These are phyloP conservation scores for Talaromyces sp. DNA, from an alignment of 2,329 filamentous ascomycete genomes.

Conservation along the genomic window DNA sequence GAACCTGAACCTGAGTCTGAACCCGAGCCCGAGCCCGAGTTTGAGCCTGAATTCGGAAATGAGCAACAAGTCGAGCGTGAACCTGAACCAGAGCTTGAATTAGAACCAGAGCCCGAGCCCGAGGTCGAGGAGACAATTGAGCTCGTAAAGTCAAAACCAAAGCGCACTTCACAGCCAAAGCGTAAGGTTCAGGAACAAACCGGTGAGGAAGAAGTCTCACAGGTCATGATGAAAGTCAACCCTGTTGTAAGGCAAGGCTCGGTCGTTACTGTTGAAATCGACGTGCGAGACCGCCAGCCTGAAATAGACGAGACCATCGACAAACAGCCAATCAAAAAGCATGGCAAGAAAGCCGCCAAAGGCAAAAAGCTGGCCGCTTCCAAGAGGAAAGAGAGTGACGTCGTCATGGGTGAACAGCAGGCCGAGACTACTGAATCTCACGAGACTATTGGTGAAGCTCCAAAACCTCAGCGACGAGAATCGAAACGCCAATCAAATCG, in stretches of 20 bases:
- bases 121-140: neutral
- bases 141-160: neutral
- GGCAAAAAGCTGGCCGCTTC: slow-evolving; percentile 31
- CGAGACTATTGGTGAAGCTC: slow-evolving; percentile 8
- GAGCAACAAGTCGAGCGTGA: neutral
- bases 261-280: slow-evolving; percentile 30
- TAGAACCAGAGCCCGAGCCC: neutral
- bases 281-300: slow-evolving; percentile 29
- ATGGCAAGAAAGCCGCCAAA: slow-evolving; percentile 28
- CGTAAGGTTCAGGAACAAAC: neutral
- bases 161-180: neutral
- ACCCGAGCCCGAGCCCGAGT: neutral
- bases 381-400: neutral
- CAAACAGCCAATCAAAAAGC: slow-evolving; percentile 27
- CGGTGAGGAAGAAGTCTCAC: neutral
- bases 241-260: slow-evolving; percentile 26
- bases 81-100: slow-evolving; percentile 20
- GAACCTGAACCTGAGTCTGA: slow-evolving; percentile 7
- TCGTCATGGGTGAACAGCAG: slow-evolving; percentile 21
- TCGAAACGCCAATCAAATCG: slow-evolving; percentile 7
- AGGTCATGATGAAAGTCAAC: neutral
- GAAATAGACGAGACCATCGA: slow-evolving; percentile 29
- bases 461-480: neutral
- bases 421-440: slow-evolving; percentile 16
- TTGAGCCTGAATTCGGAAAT: neutral